Evolutionary conservation across 805 yeast species (phyloP), one percentile per base, ranked within the genome.

Genomic region (Candida bentonensis): DNA sequence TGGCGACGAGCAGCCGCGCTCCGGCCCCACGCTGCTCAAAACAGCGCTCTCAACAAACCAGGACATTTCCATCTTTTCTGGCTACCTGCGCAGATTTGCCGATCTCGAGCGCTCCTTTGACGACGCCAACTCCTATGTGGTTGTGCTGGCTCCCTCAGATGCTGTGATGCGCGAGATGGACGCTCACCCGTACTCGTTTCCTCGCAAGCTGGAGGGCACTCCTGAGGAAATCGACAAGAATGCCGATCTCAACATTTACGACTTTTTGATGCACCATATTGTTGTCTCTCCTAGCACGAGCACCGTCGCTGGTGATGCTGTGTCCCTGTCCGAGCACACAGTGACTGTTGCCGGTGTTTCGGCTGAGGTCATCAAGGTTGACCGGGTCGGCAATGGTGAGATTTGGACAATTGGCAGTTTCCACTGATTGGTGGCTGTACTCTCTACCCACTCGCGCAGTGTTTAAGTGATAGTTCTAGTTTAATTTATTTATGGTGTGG

Each of bases 121-220:
- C 47, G 60, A 67, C 46, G 58, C 62, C 15, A 61, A 64, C 23
- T 53, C 55, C 30, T 65, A 65, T 53, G 67, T 63, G 45, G 61
- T 83, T 21, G 70, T 85, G 4, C 71, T 85, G 54, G 84, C 94
- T 2, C 95, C 95, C 4, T 66, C 76, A 2, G 76, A 85, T 54
- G 60, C 59, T 11, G 88, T 85, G 2, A 66, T 85, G 47, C 62
- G 63, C 25, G 61, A 67, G 1, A 55, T 79, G 41, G 11, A 60
- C 2, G 45, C 58, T 45, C 85, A 84, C 58, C 95, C 95, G 20
- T 86, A 94, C 95, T 79, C 80, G 56, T 85, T 80, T 59, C 94
- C 94, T 4, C 53, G 65, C 3, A 64, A 75, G 15, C 66, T 66
- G 21, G 67, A 63, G 4, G 63, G 59, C 25, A 57, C 58, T 1